phyloP scores from a whole-genome alignment of 768 basidiomycete genomes.

The Phaffia australis region DNA sequence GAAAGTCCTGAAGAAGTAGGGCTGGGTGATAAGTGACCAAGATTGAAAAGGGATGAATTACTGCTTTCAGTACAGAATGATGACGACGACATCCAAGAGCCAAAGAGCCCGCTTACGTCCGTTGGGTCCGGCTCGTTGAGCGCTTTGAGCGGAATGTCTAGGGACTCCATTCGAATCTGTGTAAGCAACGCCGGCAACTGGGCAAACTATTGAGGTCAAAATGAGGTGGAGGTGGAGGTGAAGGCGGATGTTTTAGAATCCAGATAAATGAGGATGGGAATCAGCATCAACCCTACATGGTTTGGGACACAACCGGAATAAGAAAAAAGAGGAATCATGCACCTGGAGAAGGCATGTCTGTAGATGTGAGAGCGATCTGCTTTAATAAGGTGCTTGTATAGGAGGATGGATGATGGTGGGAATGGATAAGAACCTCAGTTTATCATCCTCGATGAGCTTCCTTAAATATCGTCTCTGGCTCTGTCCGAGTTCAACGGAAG shows the following conservation, averaged over 20 bases:
- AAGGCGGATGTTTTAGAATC: background rate
- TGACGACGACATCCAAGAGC: no score
- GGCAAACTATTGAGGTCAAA: background rate
- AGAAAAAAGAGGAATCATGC: background rate
- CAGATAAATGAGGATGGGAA: conserved; percentile 1
- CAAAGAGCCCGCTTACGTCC: background rate
- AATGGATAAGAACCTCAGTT: no score
- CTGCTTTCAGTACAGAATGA: no score
- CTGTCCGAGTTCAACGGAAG: no score
- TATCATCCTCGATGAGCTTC: no score
- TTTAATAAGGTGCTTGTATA: no score
- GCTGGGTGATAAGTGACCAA: no score
- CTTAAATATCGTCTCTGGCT: no score
- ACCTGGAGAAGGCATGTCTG: background rate
- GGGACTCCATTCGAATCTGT: conserved; percentile 11
- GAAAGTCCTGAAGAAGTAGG: conserved; percentile 11
- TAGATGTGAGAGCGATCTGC: background rate
- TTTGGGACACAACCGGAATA: background rate
- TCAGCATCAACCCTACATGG: background rate
- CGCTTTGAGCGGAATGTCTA: background rate
- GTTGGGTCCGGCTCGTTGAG: conserved; percentile 7
- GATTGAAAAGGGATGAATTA: no score
- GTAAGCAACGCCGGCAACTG: background rate
- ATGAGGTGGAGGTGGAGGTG: background rate
- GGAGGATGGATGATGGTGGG: no score